phyloP scores from a whole-genome alignment of 2,329 filamentous ascomycete species.

The Exophiala bonariae region DNA sequence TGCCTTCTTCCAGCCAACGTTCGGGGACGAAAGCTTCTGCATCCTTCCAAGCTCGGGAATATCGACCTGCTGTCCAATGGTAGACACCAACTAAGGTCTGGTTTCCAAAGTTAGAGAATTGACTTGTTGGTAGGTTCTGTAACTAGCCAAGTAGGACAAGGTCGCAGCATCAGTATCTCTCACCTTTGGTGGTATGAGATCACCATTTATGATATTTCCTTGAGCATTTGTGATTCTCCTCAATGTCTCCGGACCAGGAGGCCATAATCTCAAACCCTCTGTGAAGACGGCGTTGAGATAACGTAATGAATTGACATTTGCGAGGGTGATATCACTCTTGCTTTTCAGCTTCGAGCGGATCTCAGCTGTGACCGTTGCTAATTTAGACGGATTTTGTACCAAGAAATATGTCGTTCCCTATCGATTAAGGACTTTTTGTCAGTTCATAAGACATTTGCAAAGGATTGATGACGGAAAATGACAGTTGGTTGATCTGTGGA shows the following conservation, averaged over 20 bases:
- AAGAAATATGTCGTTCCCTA: constrained; percentile 38
- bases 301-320: not conserved
- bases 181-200: constrained; percentile 18
- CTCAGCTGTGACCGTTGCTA: constrained; percentile 26
- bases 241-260: constrained; percentile 20
- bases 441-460: not conserved
- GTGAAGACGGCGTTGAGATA: constrained; percentile 22
- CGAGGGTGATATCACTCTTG: constrained; percentile 33
- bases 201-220: constrained; percentile 22
- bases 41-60: constrained; percentile 16
- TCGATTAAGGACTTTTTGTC: constrained; percentile 9
- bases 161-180: not conserved
- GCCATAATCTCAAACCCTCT: constrained; percentile 25
- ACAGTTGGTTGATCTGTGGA: not conserved
- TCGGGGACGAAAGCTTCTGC: constrained; percentile 23
- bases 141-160: too few species aligned
- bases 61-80: constrained; percentile 16
- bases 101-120: not conserved
- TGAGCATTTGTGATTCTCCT: constrained; percentile 10
- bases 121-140: too few species aligned
- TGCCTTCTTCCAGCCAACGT: constrained; percentile 17
- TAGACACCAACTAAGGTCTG: constrained; percentile 18
- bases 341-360: constrained; percentile 27
- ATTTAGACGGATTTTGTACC: constrained; percentile 21
- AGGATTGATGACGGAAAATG: too few species aligned